Conservation (phyloP, 2,329 filamentous ascomycete species). For the Aspergillus novofumigatus region DNA sequence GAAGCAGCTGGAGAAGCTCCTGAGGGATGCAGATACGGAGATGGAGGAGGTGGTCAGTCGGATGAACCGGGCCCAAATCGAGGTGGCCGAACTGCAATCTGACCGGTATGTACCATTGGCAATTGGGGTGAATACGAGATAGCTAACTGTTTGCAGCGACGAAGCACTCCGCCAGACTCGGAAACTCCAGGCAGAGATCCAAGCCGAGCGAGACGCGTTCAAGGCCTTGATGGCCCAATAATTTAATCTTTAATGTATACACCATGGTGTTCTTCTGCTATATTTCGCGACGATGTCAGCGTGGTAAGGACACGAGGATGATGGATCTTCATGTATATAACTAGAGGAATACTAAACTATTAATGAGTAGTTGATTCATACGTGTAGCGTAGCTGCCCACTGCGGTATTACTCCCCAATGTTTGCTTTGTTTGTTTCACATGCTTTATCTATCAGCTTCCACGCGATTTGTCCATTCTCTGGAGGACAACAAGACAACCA, state of each 20-base stretch:
- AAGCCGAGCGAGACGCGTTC: constrained; percentile 59
- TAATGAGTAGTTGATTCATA: too few species aligned
- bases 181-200: constrained; percentile 63
- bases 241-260: background rate
- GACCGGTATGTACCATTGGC: constrained; percentile 35
- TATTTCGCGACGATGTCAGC: background rate
- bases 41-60: constrained; percentile 79
- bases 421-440: background rate
- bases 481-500: background rate
- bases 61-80: constrained; percentile 79
- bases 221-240: constrained; percentile 43
- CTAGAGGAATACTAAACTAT: background rate
- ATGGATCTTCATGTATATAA: background rate
- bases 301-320: background rate
- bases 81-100: constrained; percentile 70
- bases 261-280: background rate
- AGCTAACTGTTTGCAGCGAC: constrained; percentile 49
- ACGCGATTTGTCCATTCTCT: background rate
- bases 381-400: background rate
- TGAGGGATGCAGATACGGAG: constrained; percentile 70
- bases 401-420: background rate
- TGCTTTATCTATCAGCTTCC: background rate
- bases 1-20: constrained; percentile 76
- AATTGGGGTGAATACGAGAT: background rate
- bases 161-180: constrained; percentile 69